Evolutionary conservation across 352 stramenopile species (phyloP).

Genomic region (Pythium brachiatum): DNA sequence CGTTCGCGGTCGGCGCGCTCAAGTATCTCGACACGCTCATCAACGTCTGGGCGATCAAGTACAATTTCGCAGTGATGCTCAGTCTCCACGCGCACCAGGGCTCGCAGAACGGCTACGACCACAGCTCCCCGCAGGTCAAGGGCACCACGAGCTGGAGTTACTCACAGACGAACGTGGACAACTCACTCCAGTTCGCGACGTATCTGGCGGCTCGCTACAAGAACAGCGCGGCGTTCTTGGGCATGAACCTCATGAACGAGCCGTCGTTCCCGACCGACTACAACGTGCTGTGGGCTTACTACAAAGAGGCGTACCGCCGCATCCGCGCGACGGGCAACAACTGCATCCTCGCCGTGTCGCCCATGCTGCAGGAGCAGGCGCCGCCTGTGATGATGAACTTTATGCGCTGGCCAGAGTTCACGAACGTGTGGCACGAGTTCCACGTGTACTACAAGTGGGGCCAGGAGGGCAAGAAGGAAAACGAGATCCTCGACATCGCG

Average conservation of each 20-base stretch:
- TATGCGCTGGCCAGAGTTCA: slow-evolving; percentile 32
- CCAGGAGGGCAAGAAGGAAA: slow-evolving; percentile 29
- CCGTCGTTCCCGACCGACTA: slow-evolving; percentile 25
- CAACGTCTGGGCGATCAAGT: slow-evolving; percentile 43
- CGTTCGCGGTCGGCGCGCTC: slow-evolving; percentile 29
- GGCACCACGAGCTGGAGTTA: not conserved
- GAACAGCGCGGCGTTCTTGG: slow-evolving; percentile 42
- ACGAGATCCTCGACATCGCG: slow-evolving; percentile 10
- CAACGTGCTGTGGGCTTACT: slow-evolving; percentile 35
- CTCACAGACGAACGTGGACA: slow-evolving; percentile 17
- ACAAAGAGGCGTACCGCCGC: slow-evolving; percentile 42
- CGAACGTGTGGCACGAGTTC: slow-evolving; percentile 60
- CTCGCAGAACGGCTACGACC: slow-evolving; percentile 25
- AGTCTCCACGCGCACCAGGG: no score
- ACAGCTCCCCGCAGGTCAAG: slow-evolving; percentile 31
- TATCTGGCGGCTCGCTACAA: slow-evolving; percentile 47
- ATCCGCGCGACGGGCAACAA: slow-evolving; percentile 53
- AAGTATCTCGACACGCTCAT: slow-evolving; percentile 56
- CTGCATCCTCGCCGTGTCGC: slow-evolving; percentile 47
- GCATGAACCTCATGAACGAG: slow-evolving; percentile 56
- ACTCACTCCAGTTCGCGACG: slow-evolving; percentile 34
- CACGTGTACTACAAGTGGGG: slow-evolving; percentile 60
- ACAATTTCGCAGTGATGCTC: slow-evolving; percentile 26
- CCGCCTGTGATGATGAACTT: slow-evolving; percentile 33
- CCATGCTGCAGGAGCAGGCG: slow-evolving; percentile 44